Percentiles rank a stretch among this genome's conserved stretches.
Evolutionary conservation across 1,284 basidiomycete genomes (phyloP).

Genomic region (Vanrija humicola): DNA sequence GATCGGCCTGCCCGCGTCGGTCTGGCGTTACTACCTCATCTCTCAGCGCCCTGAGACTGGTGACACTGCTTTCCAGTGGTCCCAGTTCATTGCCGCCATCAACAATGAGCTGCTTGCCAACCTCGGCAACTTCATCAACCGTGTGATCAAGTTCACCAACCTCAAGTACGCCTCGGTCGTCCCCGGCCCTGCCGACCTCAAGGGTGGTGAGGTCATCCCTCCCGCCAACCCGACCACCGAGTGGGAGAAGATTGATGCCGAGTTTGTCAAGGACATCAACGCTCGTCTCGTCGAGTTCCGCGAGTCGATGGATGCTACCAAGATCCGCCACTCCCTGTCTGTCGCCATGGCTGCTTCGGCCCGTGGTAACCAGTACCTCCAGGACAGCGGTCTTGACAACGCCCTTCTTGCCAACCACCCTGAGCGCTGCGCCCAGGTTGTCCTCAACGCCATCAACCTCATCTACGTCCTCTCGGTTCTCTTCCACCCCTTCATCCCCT

Average conservation of each 20-base stretch:
- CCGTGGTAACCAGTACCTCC: slow-evolving; percentile 91
- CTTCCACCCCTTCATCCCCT: slow-evolving; percentile 95
- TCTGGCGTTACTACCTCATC: slow-evolving; percentile 96
- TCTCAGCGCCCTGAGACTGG: slow-evolving; percentile 89
- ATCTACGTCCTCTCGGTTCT: slow-evolving; percentile 86
- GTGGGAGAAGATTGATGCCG: slow-evolving; percentile 61
- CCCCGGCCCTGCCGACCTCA: slow-evolving; percentile 68
- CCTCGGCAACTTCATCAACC: slow-evolving; percentile 98
- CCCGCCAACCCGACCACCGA: slow-evolving; percentile 22
- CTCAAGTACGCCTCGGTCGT: slow-evolving; percentile 79
- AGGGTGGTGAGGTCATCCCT: slow-evolving; percentile 54
- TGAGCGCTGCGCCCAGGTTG: slow-evolving; percentile 80
- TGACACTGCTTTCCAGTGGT: slow-evolving; percentile 96
- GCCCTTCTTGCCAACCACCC: slow-evolving; percentile 77
- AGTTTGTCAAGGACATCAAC: slow-evolving; percentile 76
- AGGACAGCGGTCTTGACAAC: slow-evolving; percentile 87
- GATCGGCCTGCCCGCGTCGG: slow-evolving; percentile 85
- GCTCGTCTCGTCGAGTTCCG: slow-evolving; percentile 73
- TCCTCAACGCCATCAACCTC: slow-evolving; percentile 85
- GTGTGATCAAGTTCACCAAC: slow-evolving; percentile 82
- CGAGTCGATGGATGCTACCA: slow-evolving; percentile 85
- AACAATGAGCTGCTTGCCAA: slow-evolving; percentile 95
- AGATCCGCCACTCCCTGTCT: slow-evolving; percentile 80
- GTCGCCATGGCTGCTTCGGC: slow-evolving; percentile 85
- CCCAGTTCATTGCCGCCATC: slow-evolving; percentile 88